Base-by-base conservation (phyloP, 495 filamentous ascomycete genomes). In the Annulohypoxylon moriforme region DNA sequence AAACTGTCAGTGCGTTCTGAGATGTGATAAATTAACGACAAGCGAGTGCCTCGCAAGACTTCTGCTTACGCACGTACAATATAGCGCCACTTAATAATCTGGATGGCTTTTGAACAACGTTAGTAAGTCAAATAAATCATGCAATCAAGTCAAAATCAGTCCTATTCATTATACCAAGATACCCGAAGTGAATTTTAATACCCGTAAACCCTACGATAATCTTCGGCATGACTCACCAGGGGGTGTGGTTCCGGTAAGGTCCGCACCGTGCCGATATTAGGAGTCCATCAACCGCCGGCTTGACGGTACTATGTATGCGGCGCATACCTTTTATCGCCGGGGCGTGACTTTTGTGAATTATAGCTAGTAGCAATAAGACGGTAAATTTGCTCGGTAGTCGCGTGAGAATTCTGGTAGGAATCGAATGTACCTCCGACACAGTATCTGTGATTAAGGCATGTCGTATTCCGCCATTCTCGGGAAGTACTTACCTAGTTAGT, bases 1-100 rank as follows among this genome's bases (percentile, higher is more conserved):
- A 24, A 65, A 66, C 20, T 44, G 40, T 49, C 25, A 16, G 66
- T 55, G 58, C 42, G 22, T 73, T 73, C 62, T 73, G 71, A 73
- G 61, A 73, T 73, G 24, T 69, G 71, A 73, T 61, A 67, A 49
- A 71, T 63, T 58, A 58, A 44, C 25, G 47, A 46, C 29, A 66
- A 62, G 47, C 55, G 22, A 60, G 29, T 69, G 29, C 57, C 66
- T 57, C 66, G 57, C 60, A 42, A 31, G 27, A 16, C 47, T 18
- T 20, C 20, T 34, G 57, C 62, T 55, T 66, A 64, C 60, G 49
- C 44, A 50, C 46, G 57, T 33, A 59, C 29, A 20, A 18, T 42
- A 55, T 34, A 14, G 31, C 16, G 25, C 24, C 46, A 56, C 52
- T 25, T 34, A 60, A 56, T 20, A 60, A 63, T 10, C 27, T 24